These are phyloP conservation scores for Fusarium piperis DNA, from an alignment of 2,329 filamentous ascomycete genomes.

Conservation along the genomic window DNA sequence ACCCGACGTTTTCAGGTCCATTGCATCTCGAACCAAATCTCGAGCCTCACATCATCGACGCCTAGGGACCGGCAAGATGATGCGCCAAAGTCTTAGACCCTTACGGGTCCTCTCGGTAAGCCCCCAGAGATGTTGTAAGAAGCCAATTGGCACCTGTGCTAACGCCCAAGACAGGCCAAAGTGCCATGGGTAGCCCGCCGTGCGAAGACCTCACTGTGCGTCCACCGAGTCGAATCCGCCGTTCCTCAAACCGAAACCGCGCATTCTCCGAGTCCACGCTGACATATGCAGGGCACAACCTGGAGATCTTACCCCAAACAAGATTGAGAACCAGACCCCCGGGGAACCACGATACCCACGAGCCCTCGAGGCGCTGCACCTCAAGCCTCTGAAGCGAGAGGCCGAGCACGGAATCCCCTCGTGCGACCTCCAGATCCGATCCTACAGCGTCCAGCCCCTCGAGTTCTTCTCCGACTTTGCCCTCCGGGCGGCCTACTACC, in stretches of 20 bases:
- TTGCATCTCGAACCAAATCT: slow-evolving; percentile 26
- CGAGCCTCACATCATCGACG: slow-evolving; percentile 34
- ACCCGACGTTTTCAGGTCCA: slow-evolving; percentile 35
- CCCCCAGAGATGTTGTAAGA: accelerated
- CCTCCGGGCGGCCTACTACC: slow-evolving; percentile 92
- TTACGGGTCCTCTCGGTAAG: slow-evolving; percentile 40
- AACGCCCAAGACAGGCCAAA: slow-evolving; percentile 26
- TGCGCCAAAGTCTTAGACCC: slow-evolving; percentile 42
- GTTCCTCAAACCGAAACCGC: background rate
- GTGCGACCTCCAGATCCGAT: slow-evolving; percentile 92
- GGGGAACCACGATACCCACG: slow-evolving; percentile 70
- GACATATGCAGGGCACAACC: slow-evolving; percentile 26
- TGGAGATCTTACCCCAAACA: slow-evolving; percentile 27
- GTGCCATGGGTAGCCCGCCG: slow-evolving; percentile 39
- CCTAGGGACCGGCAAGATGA: slow-evolving; percentile 42
- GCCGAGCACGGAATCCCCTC: slow-evolving; percentile 81
- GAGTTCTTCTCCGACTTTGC: slow-evolving; percentile 97
- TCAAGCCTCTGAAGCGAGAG: slow-evolving; percentile 81
- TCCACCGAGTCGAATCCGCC: slow-evolving; percentile 5
- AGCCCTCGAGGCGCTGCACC: slow-evolving; percentile 84
- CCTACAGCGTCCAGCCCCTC: slow-evolving; percentile 88
- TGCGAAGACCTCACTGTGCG: slow-evolving; percentile 42
- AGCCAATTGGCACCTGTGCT: slow-evolving; percentile 3
- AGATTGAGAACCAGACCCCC: slow-evolving; percentile 7
- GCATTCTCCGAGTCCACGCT: background rate